Conservation (phyloP, 441 rosid species). For the Isatis lusitanica region DNA sequence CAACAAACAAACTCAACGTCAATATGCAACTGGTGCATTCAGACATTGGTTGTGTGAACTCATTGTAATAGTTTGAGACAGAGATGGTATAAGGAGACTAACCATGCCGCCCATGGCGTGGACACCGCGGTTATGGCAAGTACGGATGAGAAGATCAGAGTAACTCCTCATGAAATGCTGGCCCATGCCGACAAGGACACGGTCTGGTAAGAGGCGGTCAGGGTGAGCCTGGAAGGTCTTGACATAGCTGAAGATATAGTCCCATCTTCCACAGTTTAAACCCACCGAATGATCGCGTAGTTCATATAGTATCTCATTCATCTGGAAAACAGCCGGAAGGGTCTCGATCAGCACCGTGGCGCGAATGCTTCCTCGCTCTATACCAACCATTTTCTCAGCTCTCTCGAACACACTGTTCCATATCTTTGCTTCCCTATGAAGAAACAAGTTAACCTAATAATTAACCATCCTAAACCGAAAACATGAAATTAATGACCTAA, state of each 20-base stretch:
- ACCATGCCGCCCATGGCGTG: conserved; percentile 99
- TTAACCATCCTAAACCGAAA: not conserved
- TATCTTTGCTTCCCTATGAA: conserved; percentile 86
- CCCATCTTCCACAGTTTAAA: conserved; percentile 94
- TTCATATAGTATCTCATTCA: conserved; percentile 90
- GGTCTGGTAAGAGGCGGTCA: conserved; percentile 74
- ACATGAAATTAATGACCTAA: not conserved
- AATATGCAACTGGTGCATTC: not conserved
- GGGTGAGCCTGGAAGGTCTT: conserved; percentile 91
- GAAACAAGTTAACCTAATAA: not conserved
- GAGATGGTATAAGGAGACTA: not conserved
- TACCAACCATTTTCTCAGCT: conserved; percentile 82
- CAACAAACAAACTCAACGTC: not conserved
- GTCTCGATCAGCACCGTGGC: conserved; percentile 92
- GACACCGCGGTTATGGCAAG: conserved; percentile 84
- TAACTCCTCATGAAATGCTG: conserved; percentile 94
- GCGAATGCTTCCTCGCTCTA: conserved; percentile 82
- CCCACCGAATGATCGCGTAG: conserved; percentile 84
- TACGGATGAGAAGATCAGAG: conserved; percentile 84
- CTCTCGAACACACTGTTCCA: conserved; percentile 87
- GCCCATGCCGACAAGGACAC: conserved; percentile 79
- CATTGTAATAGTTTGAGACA: not conserved
- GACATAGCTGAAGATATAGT: conserved; percentile 90
- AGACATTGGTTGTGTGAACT: not conserved
- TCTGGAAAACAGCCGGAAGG: conserved; percentile 92